Percentiles rank a stretch among this genome's conserved stretches.
Conservation (phyloP, 179 eudicot species). For the Pouteria campechiana region DNA sequence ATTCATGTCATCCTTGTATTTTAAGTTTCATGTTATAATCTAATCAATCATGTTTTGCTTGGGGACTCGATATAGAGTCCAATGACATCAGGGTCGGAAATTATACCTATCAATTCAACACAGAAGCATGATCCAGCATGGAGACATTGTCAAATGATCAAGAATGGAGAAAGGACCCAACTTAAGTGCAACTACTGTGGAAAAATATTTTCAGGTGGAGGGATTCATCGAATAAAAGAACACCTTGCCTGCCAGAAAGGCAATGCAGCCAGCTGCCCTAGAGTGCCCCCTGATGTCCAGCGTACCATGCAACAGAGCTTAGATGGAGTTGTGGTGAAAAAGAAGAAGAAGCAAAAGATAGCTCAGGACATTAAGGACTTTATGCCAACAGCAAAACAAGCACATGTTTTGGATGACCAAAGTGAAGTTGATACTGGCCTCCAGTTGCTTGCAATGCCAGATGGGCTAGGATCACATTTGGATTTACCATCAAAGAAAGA, state of each 20-base stretch:
- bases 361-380: slow-evolving; percentile 30
- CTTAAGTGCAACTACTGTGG: slow-evolving; percentile 85
- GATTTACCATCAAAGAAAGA: slow-evolving; percentile 21
- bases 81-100: slow-evolving; percentile 59
- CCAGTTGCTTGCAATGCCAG: slow-evolving; percentile 32
- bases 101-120: slow-evolving; percentile 57
- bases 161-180: slow-evolving; percentile 62
- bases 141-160: slow-evolving; percentile 81
- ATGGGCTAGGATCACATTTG: slow-evolving; percentile 27
- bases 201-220: slow-evolving; percentile 87
- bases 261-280: slow-evolving; percentile 74
- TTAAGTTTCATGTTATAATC: too few species aligned
- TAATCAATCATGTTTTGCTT: too few species aligned
- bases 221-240: slow-evolving; percentile 91
- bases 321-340: slow-evolving; percentile 49
- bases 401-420: too few species aligned
- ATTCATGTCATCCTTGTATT: too few species aligned
- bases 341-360: slow-evolving; percentile 68
- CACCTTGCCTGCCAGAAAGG: slow-evolving; percentile 94
- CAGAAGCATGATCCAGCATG: slow-evolving; percentile 97
- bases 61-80: too few species aligned
- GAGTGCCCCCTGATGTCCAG: slow-evolving; percentile 62
- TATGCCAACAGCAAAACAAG: slow-evolving; percentile 7
- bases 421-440: slow-evolving; percentile 36
- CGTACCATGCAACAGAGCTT: slow-evolving; percentile 74